Evolutionary conservation across 2,329 filamentous ascomycete species (phyloP), one percentile per base, ranked within the genome.

Genomic region (Rutstroemia sydowiana): DNA sequence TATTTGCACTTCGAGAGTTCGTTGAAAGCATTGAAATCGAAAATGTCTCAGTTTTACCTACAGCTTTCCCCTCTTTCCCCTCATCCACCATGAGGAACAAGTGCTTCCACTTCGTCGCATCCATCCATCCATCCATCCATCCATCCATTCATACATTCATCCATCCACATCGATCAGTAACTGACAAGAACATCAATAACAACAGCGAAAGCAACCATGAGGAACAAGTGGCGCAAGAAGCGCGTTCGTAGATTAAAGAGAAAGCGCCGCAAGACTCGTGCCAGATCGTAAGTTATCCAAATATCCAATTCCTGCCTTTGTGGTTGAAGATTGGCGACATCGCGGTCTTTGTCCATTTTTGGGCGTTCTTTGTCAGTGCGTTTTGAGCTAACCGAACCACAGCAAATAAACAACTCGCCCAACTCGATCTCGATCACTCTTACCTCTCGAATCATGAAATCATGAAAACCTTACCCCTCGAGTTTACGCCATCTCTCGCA

Each of bases 171-270:
- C n/a, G n/a, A n/a, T n/a, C n/a, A n/a, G n/a, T n/a, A n/a, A n/a
- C n/a, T n/a, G n/a, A n/a, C n/a, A n/a, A n/a, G n/a, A n/a, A n/a
- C n/a, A n/a, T n/a, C n/a, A n/a, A n/a, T n/a, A n/a, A n/a, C n/a
- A n/a, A n/a, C n/a, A n/a, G n/a, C n/a, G n/a, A n/a, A n/a, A n/a
- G n/a, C n/a, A n/a, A n/a, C n/a, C n/a, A 82, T 84, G 81, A 79
- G 92, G 93, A 91, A 90, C 73, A 97, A 97, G 83, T 97, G 93
- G 93, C 93, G 92, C 83, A 98, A 98, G 88, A 98, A 98, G 92
- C 84, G 93, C 75, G 91, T 95, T 78, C 84, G 93, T 71, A 86
- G 93, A 77, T 89, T 98, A 76, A 97, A 97, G 87, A 87, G 91
- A 74, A 98, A 98, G 91, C 90, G 93, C 81, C 95, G 93, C 90